Conservation (phyloP, 495 filamentous ascomycete species). For the Cercophora newfieldiana region DNA sequence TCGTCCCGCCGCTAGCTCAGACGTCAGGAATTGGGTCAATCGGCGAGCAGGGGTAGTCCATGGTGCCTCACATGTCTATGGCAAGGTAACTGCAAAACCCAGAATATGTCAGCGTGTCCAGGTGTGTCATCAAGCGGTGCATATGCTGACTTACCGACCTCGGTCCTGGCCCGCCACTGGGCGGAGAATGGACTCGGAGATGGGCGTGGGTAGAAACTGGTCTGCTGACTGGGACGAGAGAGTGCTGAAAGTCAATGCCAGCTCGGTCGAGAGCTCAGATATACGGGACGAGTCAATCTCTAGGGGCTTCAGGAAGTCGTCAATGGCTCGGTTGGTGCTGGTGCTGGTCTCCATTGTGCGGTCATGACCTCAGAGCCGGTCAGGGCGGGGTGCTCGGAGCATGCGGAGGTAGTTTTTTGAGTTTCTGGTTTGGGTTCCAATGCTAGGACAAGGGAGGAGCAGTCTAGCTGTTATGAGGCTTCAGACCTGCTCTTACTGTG, state of each 20-base stretch:
- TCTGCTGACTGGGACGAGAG: conserved; percentile 66
- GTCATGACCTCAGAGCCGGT: not conserved
- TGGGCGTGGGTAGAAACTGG: conserved; percentile 78
- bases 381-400: not conserved
- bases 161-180: conserved; percentile 59
- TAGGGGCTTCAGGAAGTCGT: conserved; percentile 49
- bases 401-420: not conserved
- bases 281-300: conserved; percentile 47
- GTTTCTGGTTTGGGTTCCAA: not conserved
- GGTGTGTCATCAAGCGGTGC: not conserved
- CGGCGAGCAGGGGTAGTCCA: not conserved
- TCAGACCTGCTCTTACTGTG: not conserved
- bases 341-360: conserved; percentile 4
- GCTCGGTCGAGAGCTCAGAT: conserved; percentile 60
- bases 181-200: conserved; percentile 61
- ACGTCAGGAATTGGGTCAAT: conserved; percentile 9
- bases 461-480: not conserved
- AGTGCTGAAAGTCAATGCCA: conserved; percentile 60
- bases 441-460: not conserved
- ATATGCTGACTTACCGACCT: conserved; percentile 50
- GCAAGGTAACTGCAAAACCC: conserved; percentile 59
- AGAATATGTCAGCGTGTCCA: conserved; percentile 16
- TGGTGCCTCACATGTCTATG: conserved; percentile 65
- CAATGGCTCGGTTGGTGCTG: conserved; percentile 24
- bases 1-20: conserved; percentile 63